phyloP scores from a whole-genome alignment of 1,139 yeast species.

The Arxiozyma slooffiae region DNA sequence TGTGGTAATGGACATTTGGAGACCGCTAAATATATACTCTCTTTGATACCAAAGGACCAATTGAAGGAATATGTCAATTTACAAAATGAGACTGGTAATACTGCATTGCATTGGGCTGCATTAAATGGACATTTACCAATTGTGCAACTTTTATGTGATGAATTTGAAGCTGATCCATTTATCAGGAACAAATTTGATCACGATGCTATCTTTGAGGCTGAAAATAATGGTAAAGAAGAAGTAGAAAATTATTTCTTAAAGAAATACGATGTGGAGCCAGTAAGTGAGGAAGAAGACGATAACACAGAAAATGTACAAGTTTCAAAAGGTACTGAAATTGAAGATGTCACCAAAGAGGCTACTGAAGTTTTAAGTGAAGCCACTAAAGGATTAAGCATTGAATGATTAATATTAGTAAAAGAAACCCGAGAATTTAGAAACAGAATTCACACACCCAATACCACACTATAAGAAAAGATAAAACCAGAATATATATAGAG shows the following conservation, averaged over 20 bases:
- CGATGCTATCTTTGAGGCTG: conserved; percentile 85
- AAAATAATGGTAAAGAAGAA: conserved; percentile 53
- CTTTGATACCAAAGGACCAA: conserved; percentile 36
- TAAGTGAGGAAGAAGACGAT: conserved; percentile 36
- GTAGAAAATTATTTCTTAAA: conserved; percentile 65
- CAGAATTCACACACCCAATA: neutral
- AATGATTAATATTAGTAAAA: neutral
- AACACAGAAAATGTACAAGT: conserved; percentile 30
- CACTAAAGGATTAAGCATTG: conserved; percentile 16
- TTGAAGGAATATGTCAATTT: conserved; percentile 43
- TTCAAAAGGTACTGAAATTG: conserved; percentile 35
- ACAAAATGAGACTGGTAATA: conserved; percentile 74
- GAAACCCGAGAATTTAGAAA: too few species aligned
- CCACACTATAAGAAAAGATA: neutral
- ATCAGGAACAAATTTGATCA: conserved; percentile 64
- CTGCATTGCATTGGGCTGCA: conserved; percentile 94
- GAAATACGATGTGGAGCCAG: conserved; percentile 64
- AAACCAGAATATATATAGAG: neutral
- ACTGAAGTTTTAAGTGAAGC: conserved; percentile 23
- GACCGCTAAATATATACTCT: conserved; percentile 50
- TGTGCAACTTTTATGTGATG: conserved; percentile 61
- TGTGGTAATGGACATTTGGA: conserved; percentile 88
- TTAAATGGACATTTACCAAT: conserved; percentile 72
- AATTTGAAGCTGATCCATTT: conserved; percentile 73
- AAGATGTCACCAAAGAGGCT: conserved; percentile 35